Evolutionary conservation across 2,329 filamentous ascomycete genomes (phyloP), one percentile per base, ranked within the genome.

Genomic region (Phialemonium atrogriseum): DNA sequence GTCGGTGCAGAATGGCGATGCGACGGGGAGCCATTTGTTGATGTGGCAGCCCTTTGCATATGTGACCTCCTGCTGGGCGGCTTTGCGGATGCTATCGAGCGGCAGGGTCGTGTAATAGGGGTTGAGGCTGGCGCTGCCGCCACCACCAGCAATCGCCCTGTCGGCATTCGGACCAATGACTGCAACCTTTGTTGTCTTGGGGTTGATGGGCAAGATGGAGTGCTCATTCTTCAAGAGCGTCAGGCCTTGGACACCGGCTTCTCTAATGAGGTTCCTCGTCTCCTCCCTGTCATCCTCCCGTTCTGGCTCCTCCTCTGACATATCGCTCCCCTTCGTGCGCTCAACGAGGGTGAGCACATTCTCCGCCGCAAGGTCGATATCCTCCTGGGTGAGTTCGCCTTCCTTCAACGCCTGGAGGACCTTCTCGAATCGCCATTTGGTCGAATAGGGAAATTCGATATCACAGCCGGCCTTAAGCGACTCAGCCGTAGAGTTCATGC

Each of bases 141-240:
- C 77, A 30, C 78, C 77, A 11, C 72, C 73, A n/a, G 73, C 76
- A 40, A 82, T 79, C 1, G 77, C 71, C 33, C 75, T 61, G 48
- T 80, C 78, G 13, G 75, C 76, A 39, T 82, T 81, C 2, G 77
- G 77, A 0, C 77, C 77, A 31, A 82, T 80, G 36, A 81, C 65
- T 4, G 77, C 77, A 35, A 82, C 66, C 47, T 68, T 79, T 35
- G 65, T 66, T 11, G 66, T 68, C 16, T 60, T 61, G 6, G 62
- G 52, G 38, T 67, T 62, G 36, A 81, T 68, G 0, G 77, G 77
- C 7, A 82, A 58, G n/a, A 78, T 54, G 3, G 49, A 54, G 1
- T 64, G 60, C 32, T 78, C 67, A 34, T 81, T 81, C 50, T 81
- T 82, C 34, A 82, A 55, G 5, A 82, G 56, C 0, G 74, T 77